Base-by-base conservation (phyloP, 164 flowering plant species). In the Vitis rupestris region DNA sequence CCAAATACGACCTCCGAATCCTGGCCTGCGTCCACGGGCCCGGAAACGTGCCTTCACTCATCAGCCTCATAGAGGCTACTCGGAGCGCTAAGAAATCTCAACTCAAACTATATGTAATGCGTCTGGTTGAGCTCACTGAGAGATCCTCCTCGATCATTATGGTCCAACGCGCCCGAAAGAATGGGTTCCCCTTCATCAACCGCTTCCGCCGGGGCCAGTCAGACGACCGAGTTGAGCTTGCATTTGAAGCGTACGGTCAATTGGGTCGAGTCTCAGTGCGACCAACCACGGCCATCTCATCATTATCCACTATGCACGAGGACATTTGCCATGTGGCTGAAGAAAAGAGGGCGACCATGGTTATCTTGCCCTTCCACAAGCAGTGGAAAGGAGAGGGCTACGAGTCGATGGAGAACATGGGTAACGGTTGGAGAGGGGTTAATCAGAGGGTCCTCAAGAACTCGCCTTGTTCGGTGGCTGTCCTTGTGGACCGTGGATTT, bases 241-340 rank as follows among this genome's bases (percentile, higher is more conserved):
- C 87, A 1, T 87, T 85, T 72, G 64, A 75, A 27, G 80, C 87
- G 1, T 83, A 80, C 55, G 70, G 80, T 4, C 84, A 82, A 19
- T 48, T 82, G 58, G 84, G 88, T 51, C 75, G 76, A 12, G 92
- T 91, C 69, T 56, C 44, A 0, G 87, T 91, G 29, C 81, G 86
- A 31, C 80, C 90, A 50, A 71, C 79, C 16, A 93, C 86, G 0
- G 87, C 89, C 7, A 75, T 93, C 9, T 91, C 98, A 0, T 59
- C 89, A 0, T 53, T 88, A 62, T 2, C 85, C 11, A 85, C 84
- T 10, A 91, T 93, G 91, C 94, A 93, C 70, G 91, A 90, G 81
- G 97, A 93, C 54, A 78, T 93, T 0, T 89, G 92, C 81, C 79
- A 80, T 57, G 85, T 83, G 63, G 97, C 91, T 12, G 86, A 86